Evolutionary conservation across 805 yeast species (phyloP), one percentile per base, ranked within the genome.

Genomic region (Yamadazyma olivae): DNA sequence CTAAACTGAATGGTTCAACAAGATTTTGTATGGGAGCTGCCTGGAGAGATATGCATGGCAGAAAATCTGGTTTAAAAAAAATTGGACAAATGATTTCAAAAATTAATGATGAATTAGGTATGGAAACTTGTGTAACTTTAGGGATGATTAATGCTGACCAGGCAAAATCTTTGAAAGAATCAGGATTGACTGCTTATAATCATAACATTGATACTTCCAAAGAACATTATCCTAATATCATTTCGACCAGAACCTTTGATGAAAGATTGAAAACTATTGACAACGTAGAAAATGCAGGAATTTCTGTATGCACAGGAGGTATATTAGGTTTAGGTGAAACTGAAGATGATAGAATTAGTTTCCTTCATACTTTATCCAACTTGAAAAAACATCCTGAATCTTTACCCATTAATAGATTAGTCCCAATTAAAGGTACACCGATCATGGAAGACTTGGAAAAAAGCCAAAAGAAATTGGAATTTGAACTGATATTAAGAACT

Each of bases 1-100:
- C 93, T 9, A 79, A 81, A 48, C 62, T 48, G 5, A 82, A 83
- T 45, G 91, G 91, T 0, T 73, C 83, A 1, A 84, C 93, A 0
- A 67, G 93, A 45, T 84, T 84, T 53, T 84, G 93, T 53, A 75
- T 84, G 79, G 93, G 93, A 31, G 87, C 91, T 8, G 93, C 93
- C 2, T 85, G 91, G 93, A 71, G 93, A 54, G 91, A 83, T 43
- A 84, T 84, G 93, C 64, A 66, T 32, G 91, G 93, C 13, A 66
- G 93, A 32, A 83, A 81, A 55, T 71, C 78, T 13, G 87, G 83
- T 1, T 53, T 84, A 43, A 74, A 70, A 40, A 74, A 66, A 42
- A 81, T 84, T 38, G 63, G 75, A 17, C 74, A 75, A 33, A 83
- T 84, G 90, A 79, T 84, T 22, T 54, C 63, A 19, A 71, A 64